A percentile compares a stretch with the other conserved stretches of the same genome.
Evolutionary conservation across 2,329 filamentous ascomycete genomes (phyloP).

Genomic region (Fulvia fulva): DNA sequence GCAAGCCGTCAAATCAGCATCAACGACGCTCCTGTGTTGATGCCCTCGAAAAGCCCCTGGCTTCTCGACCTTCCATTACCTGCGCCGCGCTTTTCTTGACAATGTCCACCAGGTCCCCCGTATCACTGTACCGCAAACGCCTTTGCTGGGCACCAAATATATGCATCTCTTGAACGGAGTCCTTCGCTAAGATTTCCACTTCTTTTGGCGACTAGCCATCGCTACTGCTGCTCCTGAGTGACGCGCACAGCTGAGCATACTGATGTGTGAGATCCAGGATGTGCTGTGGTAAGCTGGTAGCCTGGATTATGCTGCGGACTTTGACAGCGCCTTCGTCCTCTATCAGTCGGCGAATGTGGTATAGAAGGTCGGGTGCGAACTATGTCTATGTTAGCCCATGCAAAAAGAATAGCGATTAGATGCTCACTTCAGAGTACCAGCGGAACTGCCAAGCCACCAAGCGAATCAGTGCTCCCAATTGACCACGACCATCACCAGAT

Average conservation of each 20-base stretch:
- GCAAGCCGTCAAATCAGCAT: background rate
- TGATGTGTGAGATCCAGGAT: constrained; percentile 94
- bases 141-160: background rate
- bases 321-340: constrained; percentile 98
- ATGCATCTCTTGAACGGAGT: background rate
- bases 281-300: constrained; percentile 86
- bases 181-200: background rate
- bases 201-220: constrained; percentile 52
- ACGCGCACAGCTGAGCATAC: constrained; percentile 89
- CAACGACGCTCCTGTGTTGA: background rate
- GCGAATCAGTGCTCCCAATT: constrained; percentile 79
- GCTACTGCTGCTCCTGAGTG: constrained; percentile 89
- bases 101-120: background rate
- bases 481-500: constrained; percentile 73
- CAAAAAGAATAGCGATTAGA: constrained; percentile 18
- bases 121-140: background rate
- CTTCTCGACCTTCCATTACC: background rate
- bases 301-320: constrained; percentile 93
- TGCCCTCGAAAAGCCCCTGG: background rate
- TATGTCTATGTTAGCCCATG: constrained; percentile 30
- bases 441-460: constrained; percentile 97
- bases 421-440: constrained; percentile 87
- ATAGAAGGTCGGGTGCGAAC: constrained; percentile 89
- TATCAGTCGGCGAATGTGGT: constrained; percentile 84
- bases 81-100: background rate